Percentiles rank a stretch among this genome's conserved stretches.
Conservation (phyloP, 768 basidiomycete species). For the Hericium coralloides region DNA sequence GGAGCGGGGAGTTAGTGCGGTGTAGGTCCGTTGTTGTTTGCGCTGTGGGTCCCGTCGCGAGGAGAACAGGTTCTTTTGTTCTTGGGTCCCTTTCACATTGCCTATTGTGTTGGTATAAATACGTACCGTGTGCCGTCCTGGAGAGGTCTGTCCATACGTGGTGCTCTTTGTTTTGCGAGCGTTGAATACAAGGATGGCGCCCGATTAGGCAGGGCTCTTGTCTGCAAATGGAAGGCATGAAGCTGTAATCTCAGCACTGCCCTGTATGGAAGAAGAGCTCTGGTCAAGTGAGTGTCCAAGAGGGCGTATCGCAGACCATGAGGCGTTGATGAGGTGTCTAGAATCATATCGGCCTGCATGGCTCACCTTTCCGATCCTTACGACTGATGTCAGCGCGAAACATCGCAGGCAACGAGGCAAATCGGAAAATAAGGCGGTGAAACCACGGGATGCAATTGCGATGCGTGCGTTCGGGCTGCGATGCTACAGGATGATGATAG, state of each 20-base stretch:
- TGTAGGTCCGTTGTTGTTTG: conserved; percentile 2
- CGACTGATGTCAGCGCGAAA: background rate
- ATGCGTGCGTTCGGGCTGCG: background rate
- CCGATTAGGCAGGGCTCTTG: background rate
- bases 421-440: background rate
- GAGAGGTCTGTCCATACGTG: background rate
- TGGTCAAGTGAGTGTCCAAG: too few species aligned
- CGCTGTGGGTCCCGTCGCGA: conserved; percentile 3
- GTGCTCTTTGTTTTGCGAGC: background rate
- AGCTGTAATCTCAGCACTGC: background rate
- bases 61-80: conserved; percentile 1
- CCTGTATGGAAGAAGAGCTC: background rate
- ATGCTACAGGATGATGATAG: background rate
- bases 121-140: background rate
- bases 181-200: background rate
- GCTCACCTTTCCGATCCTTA: background rate
- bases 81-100: conserved; percentile 2
- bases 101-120: conserved; percentile 11
- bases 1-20: background rate
- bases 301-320: too few species aligned
- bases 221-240: background rate
- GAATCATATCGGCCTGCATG: too few species aligned
- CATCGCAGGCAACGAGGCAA: background rate
- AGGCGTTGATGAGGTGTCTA: too few species aligned
- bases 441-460: background rate